phyloP scores from a whole-genome alignment of 495 filamentous ascomycete genomes.

The Aspergillus affinis region DNA sequence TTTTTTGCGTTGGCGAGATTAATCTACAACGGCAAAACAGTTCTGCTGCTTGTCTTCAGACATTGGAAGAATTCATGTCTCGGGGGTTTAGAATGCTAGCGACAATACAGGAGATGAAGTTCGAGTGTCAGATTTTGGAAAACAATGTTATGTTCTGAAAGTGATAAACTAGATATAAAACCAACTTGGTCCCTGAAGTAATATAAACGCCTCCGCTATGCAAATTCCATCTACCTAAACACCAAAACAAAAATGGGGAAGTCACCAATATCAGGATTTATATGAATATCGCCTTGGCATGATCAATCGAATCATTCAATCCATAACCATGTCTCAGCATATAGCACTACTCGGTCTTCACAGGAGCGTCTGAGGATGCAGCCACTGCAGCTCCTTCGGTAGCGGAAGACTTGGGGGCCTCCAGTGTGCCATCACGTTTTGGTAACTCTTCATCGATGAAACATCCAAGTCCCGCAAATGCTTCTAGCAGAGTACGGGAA shows the following conservation, averaged over 20 bases:
- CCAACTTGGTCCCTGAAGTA: background rate
- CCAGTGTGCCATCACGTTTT: constrained; percentile 32
- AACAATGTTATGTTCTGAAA: background rate
- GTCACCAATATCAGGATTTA: background rate
- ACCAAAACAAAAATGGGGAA: background rate
- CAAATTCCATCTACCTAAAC: background rate
- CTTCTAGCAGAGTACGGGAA: constrained; percentile 75
- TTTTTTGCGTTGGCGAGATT: too few species aligned
- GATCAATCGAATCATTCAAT: background rate
- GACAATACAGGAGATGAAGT: too few species aligned
- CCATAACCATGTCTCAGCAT: background rate
- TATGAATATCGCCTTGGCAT: background rate
- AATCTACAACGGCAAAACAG: too few species aligned
- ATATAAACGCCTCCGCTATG: constrained; percentile 15
- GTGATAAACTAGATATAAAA: background rate
- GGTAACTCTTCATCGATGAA: constrained; percentile 77
- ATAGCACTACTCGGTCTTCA: constrained; percentile 1
- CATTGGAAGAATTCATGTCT: too few species aligned
- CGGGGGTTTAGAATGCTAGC: too few species aligned
- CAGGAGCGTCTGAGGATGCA: constrained; percentile 16
- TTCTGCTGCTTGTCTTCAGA: too few species aligned
- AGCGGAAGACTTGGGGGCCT: constrained; percentile 22
- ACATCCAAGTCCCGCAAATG: constrained; percentile 83
- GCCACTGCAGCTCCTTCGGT: constrained; percentile 37
- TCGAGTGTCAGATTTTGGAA: background rate